Evolutionary conservation across 192 early-diverging fungal species (phyloP), one percentile per base, ranked within the genome.

Genomic region (Entomortierella chlamydospora): DNA sequence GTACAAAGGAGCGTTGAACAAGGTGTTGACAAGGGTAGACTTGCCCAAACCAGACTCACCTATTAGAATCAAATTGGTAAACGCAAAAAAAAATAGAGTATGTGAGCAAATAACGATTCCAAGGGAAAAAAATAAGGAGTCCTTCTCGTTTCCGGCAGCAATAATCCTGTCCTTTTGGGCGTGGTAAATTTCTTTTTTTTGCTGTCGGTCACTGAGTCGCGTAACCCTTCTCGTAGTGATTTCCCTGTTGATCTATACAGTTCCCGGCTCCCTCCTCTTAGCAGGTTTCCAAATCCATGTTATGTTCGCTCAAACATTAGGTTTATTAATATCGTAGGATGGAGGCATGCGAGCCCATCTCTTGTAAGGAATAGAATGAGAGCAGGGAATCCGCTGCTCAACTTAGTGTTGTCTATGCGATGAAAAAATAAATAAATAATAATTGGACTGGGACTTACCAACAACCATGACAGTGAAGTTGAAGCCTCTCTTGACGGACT

Each of bases 391-490:
- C 34, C 7, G 34, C 55, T 11, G 55, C 55, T 57, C 55, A 30
- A n/a, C n/a, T n/a, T n/a, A n/a, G 18, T 56, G 15, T 29, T 50
- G 3, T 10, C 17, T 50, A 50, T 50, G 4, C 47, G 26, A 51
- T n/a, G 2, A 15, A 41, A 23, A 61, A 37, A 55, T 39, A 43
- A 26, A 62, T 18, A 20, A 55, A 17, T 2, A 47, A 17, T 47
- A 47, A 47, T 20, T 11, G 15, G 15, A 20, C 15, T 47, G 4
- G 5, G 8, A 86, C 90, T 76, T 85, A 92, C 93, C 97, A 42
- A 98, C 97, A 45, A 97, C 93, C 96, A 99, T 98, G 84, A 95
- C 64, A 49, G 95, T 98, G 81, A 99, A 98, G 66, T 93, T 89
- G 84, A 99, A 99, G 15, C 96, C 96, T 37, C 92, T 91, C 86